Evolutionary conservation across 208 protist species (phyloP).

Genomic region (Trypanosomatidae sp.): DNA sequence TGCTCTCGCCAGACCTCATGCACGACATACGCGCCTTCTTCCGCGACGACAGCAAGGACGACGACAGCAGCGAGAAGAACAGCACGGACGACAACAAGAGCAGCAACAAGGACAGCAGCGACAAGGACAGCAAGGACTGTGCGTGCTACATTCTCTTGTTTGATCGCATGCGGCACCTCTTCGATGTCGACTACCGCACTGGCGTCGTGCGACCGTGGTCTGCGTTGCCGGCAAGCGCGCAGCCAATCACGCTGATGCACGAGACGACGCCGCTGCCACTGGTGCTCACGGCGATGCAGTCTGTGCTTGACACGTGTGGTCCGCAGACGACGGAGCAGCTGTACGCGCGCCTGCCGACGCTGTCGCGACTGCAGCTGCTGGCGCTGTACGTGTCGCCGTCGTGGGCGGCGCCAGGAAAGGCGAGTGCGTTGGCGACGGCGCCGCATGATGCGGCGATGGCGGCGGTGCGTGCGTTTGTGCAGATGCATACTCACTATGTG

Average conservation of each 20-base stretch:
- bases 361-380: conserved; percentile 19
- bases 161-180: conserved; percentile 73
- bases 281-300: conserved; percentile 17
- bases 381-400: conserved; percentile 2
- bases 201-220: conserved; percentile 46
- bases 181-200: conserved; percentile 46
- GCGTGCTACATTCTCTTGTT: conserved; percentile 31
- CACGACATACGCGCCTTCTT: conserved; percentile 16
- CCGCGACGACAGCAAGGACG: conserved; percentile 2
- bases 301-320: conserved; percentile 10
- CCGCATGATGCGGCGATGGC: neutral
- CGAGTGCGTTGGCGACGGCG: neutral
- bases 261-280: conserved; percentile 64
- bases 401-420: neutral
- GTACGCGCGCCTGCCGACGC: conserved; percentile 9
- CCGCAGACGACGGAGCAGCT: conserved; percentile 15
- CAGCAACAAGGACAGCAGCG: neutral
- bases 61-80: conserved; percentile 5
- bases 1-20: conserved; percentile 18
- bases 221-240: conserved; percentile 21
- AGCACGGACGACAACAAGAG: neutral
- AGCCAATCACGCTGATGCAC: conserved; percentile 66
- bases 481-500: conserved; percentile 59
- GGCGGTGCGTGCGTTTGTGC: conserved; percentile 21
- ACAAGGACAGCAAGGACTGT: neutral